Percentiles rank a stretch among this genome's conserved stretches.
Evolutionary conservation across 768 basidiomycete genomes (phyloP).

Genomic region (Strobilomyces echinocephalus): DNA sequence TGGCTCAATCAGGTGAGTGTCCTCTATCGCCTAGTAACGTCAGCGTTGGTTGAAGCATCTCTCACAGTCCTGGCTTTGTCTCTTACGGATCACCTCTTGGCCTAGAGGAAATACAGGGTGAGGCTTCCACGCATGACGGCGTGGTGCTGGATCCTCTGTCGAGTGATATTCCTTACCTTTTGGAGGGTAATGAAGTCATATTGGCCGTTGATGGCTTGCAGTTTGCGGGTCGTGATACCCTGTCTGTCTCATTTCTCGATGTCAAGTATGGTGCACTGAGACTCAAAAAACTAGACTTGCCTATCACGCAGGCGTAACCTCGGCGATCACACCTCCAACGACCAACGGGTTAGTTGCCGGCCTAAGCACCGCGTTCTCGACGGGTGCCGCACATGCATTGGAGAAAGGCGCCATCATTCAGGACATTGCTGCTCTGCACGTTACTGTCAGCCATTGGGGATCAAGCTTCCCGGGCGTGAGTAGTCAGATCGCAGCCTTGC

Average conservation of each 20-base stretch:
- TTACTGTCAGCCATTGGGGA: slow-evolving; percentile 46
- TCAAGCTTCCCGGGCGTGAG: slow-evolving; percentile 54
- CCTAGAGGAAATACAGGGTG: slow-evolving; percentile 50
- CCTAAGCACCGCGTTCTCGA: slow-evolving; percentile 54
- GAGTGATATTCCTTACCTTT: slow-evolving; percentile 31
- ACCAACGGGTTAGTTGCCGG: slow-evolving; percentile 51
- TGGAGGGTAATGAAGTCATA: slow-evolving; percentile 37
- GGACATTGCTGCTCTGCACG: slow-evolving; percentile 56
- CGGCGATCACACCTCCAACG: slow-evolving; percentile 53
- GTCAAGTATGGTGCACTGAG: not conserved
- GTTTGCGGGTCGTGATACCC: slow-evolving; percentile 55
- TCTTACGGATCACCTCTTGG: slow-evolving; percentile 45
- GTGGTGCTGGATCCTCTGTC: slow-evolving; percentile 43
- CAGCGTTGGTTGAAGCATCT: not conserved
- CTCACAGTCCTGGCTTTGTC: slow-evolving; percentile 42
- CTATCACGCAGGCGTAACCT: slow-evolving; percentile 61
- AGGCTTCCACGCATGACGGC: slow-evolving; percentile 55
- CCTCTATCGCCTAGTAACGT: slow-evolving; percentile 8
- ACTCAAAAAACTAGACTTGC: slow-evolving; percentile 47
- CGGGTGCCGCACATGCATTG: slow-evolving; percentile 52
- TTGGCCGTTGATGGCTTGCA: slow-evolving; percentile 71
- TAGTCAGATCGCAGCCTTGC: slow-evolving; percentile 73
- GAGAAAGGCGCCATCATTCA: slow-evolving; percentile 56
- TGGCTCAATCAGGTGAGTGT: slow-evolving; percentile 50
- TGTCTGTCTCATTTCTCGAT: slow-evolving; percentile 36